Percentiles rank a stretch among this genome's conserved stretches.
These are phyloP conservation scores for Carallia pectinifolia DNA, from an alignment of 345 rosid genomes.

Conservation along the genomic window DNA sequence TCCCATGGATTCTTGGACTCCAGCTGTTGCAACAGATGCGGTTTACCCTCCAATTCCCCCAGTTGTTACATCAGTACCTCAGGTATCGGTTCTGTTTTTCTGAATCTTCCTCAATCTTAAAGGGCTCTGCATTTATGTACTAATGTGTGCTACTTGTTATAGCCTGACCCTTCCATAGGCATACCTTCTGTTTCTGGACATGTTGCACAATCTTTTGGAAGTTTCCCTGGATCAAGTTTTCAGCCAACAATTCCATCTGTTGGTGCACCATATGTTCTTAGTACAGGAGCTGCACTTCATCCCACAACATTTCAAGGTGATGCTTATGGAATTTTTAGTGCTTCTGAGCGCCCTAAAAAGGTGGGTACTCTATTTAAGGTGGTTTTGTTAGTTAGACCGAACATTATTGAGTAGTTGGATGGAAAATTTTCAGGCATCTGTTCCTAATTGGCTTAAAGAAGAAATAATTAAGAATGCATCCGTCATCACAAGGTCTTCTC, in stretches of 20 bases:
- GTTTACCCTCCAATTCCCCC: slow-evolving; percentile 62
- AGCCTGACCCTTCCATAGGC: slow-evolving; percentile 61
- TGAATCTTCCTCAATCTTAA: slow-evolving; percentile 7
- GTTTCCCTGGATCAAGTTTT: slow-evolving; percentile 61
- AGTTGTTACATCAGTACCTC: slow-evolving; percentile 47
- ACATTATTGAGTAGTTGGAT: neutral
- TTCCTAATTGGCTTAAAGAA: slow-evolving; percentile 98
- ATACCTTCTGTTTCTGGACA: slow-evolving; percentile 60
- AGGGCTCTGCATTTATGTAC: slow-evolving; percentile 8
- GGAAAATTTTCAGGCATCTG: slow-evolving; percentile 59
- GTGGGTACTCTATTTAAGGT: slow-evolving; percentile 32
- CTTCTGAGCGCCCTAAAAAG: slow-evolving; percentile 81
- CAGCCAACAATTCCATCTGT: slow-evolving; percentile 54
- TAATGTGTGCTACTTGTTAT: slow-evolving; percentile 31
- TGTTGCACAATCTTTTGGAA: slow-evolving; percentile 59
- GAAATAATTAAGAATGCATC: slow-evolving; percentile 87
- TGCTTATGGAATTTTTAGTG: slow-evolving; percentile 60
- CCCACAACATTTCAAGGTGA: slow-evolving; percentile 66
- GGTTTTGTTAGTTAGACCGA: slow-evolving; percentile 8
- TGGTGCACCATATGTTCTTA: slow-evolving; percentile 49
- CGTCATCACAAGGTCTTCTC: slow-evolving; percentile 56
- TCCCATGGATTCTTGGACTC: slow-evolving; percentile 55
- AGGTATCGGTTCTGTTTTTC: slow-evolving; percentile 42
- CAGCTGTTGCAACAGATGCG: slow-evolving; percentile 49
- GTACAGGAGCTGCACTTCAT: slow-evolving; percentile 57